phyloP scores from a whole-genome alignment of 2,329 filamentous ascomycete genomes.

The Fusarium buxicola region DNA sequence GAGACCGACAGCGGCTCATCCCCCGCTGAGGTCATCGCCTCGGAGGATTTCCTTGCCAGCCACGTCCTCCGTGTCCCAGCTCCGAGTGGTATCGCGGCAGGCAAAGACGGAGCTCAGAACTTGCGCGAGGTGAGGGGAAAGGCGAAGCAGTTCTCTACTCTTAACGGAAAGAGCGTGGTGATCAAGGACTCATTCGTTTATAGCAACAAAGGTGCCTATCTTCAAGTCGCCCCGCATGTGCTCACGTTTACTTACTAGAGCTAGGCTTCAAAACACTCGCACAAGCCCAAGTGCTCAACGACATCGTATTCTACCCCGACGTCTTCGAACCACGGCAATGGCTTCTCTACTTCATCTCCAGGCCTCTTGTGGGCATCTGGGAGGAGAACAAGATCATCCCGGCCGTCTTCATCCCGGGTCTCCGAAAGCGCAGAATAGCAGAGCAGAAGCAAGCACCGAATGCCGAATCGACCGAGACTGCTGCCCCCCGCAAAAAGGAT shows the following conservation, averaged over 20 bases:
- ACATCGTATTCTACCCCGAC: slow-evolving; percentile 89
- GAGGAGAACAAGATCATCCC: slow-evolving; percentile 79
- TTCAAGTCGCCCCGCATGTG: slow-evolving; percentile 1
- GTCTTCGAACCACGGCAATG: slow-evolving; percentile 91
- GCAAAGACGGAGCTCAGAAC: slow-evolving; percentile 69
- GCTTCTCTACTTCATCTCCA: slow-evolving; percentile 96
- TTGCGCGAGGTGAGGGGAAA: slow-evolving; percentile 90
- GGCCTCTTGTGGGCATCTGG: slow-evolving; percentile 84
- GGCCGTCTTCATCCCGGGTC: slow-evolving; percentile 67
- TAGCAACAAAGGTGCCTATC: slow-evolving; percentile 85
- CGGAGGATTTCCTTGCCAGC: slow-evolving; percentile 95
- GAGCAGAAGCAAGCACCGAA: slow-evolving; percentile 53
- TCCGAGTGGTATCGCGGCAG: slow-evolving; percentile 60
- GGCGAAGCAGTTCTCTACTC: slow-evolving; percentile 91
- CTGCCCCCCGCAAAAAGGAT: slow-evolving; percentile 78
- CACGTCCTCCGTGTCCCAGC: slow-evolving; percentile 90
- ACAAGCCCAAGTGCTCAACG: slow-evolving; percentile 87
- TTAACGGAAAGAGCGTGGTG: slow-evolving; percentile 92
- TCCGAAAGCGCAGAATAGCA: slow-evolving; percentile 53
- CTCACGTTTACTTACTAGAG: slow-evolving; percentile 38
- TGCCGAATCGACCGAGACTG: slow-evolving; percentile 56
- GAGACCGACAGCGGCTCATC: slow-evolving; percentile 85
- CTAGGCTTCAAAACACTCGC: slow-evolving; percentile 90
- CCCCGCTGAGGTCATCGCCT: slow-evolving; percentile 83
- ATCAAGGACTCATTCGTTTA: slow-evolving; percentile 94